These are phyloP conservation scores for Dichomitus squalens DNA, from an alignment of 1,284 basidiomycete genomes.

Conservation along the genomic window DNA sequence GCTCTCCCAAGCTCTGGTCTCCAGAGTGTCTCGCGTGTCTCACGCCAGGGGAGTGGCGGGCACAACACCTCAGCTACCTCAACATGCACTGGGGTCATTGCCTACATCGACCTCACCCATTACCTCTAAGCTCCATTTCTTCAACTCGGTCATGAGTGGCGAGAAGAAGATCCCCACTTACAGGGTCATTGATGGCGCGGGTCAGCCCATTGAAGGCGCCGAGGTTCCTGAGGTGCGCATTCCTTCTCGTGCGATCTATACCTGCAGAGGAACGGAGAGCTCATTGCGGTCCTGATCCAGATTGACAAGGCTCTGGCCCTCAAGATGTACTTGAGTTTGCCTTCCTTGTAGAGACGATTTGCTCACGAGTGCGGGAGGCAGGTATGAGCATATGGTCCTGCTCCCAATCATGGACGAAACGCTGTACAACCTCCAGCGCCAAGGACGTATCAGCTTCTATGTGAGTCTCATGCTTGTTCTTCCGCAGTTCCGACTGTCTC, in stretches of 20 bases:
- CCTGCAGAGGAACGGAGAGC: background rate
- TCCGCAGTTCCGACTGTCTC: background rate
- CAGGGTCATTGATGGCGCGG: constrained; percentile 79
- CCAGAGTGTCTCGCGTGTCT: background rate
- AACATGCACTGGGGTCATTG: constrained; percentile 35
- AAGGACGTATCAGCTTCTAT: constrained; percentile 94
- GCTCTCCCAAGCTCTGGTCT: constrained; percentile 7
- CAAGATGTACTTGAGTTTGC: constrained; percentile 53
- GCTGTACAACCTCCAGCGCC: constrained; percentile 89
- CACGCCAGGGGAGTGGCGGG: constrained; percentile 29
- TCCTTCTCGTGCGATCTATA: background rate
- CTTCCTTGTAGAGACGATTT: background rate
- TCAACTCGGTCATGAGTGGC: constrained; percentile 70
- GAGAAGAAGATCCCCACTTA: constrained; percentile 77
- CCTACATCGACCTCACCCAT: constrained; percentile 70
- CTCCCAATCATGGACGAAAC: constrained; percentile 87
- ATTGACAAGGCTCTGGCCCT: constrained; percentile 74
- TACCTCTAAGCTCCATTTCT: constrained; percentile 68
- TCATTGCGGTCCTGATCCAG: constrained; percentile 38
- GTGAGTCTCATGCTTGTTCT: constrained; percentile 46
- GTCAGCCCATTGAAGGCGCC: constrained; percentile 72
- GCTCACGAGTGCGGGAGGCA: constrained; percentile 26
- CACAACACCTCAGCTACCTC: constrained; percentile 28
- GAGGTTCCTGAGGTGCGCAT: constrained; percentile 66
- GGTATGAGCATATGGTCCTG: constrained; percentile 83